These are phyloP conservation scores for Vitis labrusca DNA, from an alignment of 164 flowering plant genomes.

Conservation along the genomic window DNA sequence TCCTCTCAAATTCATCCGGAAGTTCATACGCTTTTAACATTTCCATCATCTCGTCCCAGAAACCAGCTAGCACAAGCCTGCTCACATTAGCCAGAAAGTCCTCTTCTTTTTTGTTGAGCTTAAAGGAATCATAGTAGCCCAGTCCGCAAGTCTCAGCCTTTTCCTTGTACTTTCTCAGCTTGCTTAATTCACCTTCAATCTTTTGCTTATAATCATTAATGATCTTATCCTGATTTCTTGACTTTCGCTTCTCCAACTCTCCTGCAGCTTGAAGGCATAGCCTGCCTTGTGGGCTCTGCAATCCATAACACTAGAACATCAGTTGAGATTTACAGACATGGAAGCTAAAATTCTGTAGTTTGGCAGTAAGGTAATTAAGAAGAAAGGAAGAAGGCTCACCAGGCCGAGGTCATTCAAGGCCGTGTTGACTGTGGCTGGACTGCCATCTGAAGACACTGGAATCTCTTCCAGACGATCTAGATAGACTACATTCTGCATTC, in stretches of 20 bases:
- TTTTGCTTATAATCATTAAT: slow-evolving; percentile 25
- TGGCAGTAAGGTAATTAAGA: too few relatives aligned
- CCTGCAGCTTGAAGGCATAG: slow-evolving; percentile 72
- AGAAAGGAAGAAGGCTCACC: slow-evolving; percentile 36
- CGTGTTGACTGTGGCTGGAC: slow-evolving; percentile 5
- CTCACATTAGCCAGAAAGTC: slow-evolving; percentile 68
- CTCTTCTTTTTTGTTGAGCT: slow-evolving; percentile 30
- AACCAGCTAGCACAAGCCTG: slow-evolving; percentile 67
- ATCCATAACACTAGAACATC: neutral
- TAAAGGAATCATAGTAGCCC: slow-evolving; percentile 78
- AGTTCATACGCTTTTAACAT: slow-evolving; percentile 61
- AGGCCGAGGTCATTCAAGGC: slow-evolving; percentile 59
- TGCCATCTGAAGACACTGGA: slow-evolving; percentile 38
- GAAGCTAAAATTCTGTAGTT: too few relatives aligned
- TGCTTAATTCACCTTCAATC: slow-evolving; percentile 30
- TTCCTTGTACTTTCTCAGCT: slow-evolving; percentile 39
- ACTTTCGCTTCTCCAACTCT: slow-evolving; percentile 51
- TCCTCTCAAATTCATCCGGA: slow-evolving; percentile 66
- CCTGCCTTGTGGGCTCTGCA: slow-evolving; percentile 68
- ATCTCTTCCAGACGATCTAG: slow-evolving; percentile 37
- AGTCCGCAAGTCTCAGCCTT: slow-evolving; percentile 32
- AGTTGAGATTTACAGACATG: too few relatives aligned
- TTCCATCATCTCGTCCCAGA: slow-evolving; percentile 77
- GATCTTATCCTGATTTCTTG: slow-evolving; percentile 40
- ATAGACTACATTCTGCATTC: slow-evolving; percentile 29